Percentiles rank a stretch among this genome's conserved stretches.
These are phyloP conservation scores for Manihot esculenta DNA, from an alignment of 441 rosid species.

Conservation along the genomic window DNA sequence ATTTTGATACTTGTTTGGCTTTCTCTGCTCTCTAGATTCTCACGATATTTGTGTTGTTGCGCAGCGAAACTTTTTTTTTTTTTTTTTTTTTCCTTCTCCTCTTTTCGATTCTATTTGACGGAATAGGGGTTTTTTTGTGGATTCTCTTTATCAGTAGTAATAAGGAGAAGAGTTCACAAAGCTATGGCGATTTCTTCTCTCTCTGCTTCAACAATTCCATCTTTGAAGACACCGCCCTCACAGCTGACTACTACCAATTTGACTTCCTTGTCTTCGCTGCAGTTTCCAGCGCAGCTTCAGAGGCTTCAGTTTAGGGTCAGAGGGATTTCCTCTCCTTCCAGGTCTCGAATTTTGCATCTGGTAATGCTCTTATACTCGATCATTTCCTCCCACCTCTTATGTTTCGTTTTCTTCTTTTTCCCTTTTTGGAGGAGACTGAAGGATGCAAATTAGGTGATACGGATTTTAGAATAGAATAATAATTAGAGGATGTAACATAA, in stretches of 20 bases:
- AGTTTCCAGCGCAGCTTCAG: conserved; percentile 36
- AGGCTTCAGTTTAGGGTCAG: conserved; percentile 33
- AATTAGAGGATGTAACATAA: too few species aligned
- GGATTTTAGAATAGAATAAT: too few species aligned
- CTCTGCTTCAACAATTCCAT: conserved; percentile 43
- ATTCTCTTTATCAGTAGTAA: not conserved
- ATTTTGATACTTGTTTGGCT: too few species aligned
- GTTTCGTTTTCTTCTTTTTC: not conserved
- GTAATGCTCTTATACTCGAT: conserved; percentile 27
- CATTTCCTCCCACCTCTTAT: not conserved
- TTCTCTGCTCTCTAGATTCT: not conserved
- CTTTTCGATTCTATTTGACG: not conserved
- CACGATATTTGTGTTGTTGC: not conserved
- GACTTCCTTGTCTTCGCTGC: conserved; percentile 41
- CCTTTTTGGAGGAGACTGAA: not conserved
- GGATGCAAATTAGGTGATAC: too few species aligned
- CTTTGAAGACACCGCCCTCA: conserved; percentile 27
- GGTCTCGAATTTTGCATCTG: conserved; percentile 37
- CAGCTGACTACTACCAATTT: conserved; percentile 17
- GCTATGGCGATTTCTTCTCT: conserved; percentile 54
- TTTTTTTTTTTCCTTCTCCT: too few species aligned
- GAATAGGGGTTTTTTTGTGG: not conserved
- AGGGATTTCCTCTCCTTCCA: conserved; percentile 36
- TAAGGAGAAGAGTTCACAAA: not conserved
- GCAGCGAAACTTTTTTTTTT: not conserved